Base-by-base conservation (phyloP, 2,329 filamentous ascomycete genomes). In the Fusarium marasasianum region DNA sequence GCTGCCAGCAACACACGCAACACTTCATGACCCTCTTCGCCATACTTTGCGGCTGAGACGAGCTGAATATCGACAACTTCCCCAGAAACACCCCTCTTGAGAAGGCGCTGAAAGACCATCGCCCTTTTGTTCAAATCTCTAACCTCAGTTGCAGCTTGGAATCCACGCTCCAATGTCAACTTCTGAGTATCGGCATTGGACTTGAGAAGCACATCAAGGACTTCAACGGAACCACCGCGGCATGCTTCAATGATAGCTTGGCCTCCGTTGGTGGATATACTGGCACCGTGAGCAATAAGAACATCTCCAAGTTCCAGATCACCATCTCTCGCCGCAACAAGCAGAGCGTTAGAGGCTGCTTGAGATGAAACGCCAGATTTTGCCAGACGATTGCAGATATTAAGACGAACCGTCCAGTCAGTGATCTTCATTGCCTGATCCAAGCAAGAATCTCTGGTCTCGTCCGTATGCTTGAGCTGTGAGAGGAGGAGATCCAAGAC, bases 161-260 rank as follows among this genome's bases (percentile, higher is more conserved):
- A 90, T 0, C 86, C 88, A 44, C 84, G 83, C 37, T 86, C 83
- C 8, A 90, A 78, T 0, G 85, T 87, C 12, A 79, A 77, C 54
- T 83, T 83, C 17, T 82, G 82, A 1, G 84, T 78, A 8, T 83
- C 76, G 0, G 76, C 78, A 31, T 83, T 82, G 4, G 84, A 83
- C 31, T 80, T 83, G 2, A 91, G 79, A 2, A 91, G 80, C 78
- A 90, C 85, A 43, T 82, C 79, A 7, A 91, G 76, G 10, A 90
- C 85, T 8, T 86, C 85, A 0, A 84, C 79, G 1, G 86, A 84
- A 0, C 88, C 89, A 1, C 85, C 84, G 5, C 86, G 83, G 38
- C 87, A 89, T 1, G 89, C 88, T 71, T 88, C 86, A 3, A 90
- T 82, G 14, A 91, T 82, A 6, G 87, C 87, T 63, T 89, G 86